These are phyloP conservation scores for Gynochthodes officinalis DNA, from an alignment of 257 asterid species.

Conservation along the genomic window DNA sequence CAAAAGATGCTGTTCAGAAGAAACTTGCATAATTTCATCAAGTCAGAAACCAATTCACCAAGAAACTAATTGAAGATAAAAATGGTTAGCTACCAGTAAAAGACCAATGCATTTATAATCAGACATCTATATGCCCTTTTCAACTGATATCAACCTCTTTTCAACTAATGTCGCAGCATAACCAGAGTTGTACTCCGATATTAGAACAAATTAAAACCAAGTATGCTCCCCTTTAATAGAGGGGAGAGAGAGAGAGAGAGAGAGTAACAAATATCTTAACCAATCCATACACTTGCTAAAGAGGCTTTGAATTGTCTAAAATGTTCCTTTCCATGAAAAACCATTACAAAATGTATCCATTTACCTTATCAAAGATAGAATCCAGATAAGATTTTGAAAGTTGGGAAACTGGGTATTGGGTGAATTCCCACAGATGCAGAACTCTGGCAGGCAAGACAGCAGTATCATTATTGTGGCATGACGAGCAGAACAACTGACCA, in stretches of 20 bases:
- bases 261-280: neutral
- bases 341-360: neutral
- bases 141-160: neutral
- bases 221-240: neutral
- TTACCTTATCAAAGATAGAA: constrained; percentile 84
- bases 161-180: neutral
- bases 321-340: neutral
- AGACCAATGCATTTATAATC: neutral
- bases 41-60: neutral
- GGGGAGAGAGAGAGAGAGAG: no score
- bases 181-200: neutral
- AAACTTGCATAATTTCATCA: neutral
- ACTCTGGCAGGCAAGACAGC: constrained; percentile 91
- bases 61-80: neutral
- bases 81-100: neutral
- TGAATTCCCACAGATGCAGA: constrained; percentile 88
- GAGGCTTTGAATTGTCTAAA: neutral
- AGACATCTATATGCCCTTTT: no score
- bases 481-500: constrained; percentile 82
- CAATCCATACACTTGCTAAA: neutral
- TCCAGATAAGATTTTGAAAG: constrained; percentile 85
- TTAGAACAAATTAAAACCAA: neutral
- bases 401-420: constrained; percentile 80
- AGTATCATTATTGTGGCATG: constrained; percentile 79
- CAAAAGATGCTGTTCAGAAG: neutral